Percentiles rank a stretch among this genome's conserved stretches.
These are phyloP conservation scores for Ophiostoma australiae DNA, from an alignment of 2,329 filamentous ascomycete species.

Conservation along the genomic window DNA sequence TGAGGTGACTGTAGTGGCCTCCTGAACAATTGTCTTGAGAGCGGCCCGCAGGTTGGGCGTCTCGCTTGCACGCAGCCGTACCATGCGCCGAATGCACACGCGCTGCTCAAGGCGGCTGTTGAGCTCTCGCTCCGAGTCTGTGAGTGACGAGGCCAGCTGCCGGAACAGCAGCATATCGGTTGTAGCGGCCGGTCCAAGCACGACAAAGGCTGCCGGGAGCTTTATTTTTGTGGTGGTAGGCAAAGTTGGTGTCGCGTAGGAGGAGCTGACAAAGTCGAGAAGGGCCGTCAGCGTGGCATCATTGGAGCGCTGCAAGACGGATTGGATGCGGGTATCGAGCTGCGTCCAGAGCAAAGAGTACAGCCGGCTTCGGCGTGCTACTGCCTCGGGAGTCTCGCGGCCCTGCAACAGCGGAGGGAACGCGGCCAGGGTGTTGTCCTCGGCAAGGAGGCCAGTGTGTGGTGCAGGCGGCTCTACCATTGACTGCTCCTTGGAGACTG, in stretches of 20 bases:
- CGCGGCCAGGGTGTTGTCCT: conserved; percentile 26
- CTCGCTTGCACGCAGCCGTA: conserved; percentile 64
- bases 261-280: conserved; percentile 48
- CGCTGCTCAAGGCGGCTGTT: neutral
- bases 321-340: conserved; percentile 60
- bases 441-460: neutral
- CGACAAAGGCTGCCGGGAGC: conserved; percentile 66
- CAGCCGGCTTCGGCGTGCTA: conserved; percentile 51
- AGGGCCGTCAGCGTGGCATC: conserved; percentile 56
- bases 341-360: conserved; percentile 61
- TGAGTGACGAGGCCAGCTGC: conserved; percentile 59
- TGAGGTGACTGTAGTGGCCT: conserved; percentile 37
- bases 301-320: conserved; percentile 56
- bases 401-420: conserved; percentile 55
- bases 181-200: conserved; percentile 73
- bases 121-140: conserved; percentile 34
- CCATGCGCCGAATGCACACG: conserved; percentile 48
- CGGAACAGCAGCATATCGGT: conserved; percentile 69
- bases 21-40: conserved; percentile 67
- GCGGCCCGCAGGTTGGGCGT: conserved; percentile 68
- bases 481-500: neutral
- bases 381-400: conserved; percentile 46
- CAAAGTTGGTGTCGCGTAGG: conserved; percentile 26
- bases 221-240: conserved; percentile 36
- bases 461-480: neutral